phyloP scores from a whole-genome alignment of 495 filamentous ascomycete genomes.

The Xylaria flabelliformis region DNA sequence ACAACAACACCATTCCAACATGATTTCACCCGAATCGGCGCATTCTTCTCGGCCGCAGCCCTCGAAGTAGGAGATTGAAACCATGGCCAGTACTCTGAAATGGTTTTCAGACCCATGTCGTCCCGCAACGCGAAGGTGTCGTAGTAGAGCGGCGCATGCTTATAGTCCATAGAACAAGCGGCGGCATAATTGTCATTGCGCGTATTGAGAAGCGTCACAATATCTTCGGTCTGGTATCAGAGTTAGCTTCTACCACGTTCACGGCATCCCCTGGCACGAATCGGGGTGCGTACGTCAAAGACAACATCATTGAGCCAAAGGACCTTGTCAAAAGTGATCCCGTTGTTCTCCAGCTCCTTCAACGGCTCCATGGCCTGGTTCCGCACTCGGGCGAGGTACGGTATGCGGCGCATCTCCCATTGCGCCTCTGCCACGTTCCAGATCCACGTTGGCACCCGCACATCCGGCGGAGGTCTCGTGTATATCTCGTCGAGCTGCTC shows the following conservation, averaged over 20 bases:
- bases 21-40: conserved; percentile 70
- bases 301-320: conserved; percentile 79
- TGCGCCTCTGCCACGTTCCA: conserved; percentile 55
- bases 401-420: conserved; percentile 68
- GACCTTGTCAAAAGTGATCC: conserved; percentile 68
- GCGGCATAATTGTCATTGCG: conserved; percentile 77
- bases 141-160: conserved; percentile 71
- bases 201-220: conserved; percentile 73
- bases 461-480: conserved; percentile 51
- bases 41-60: conserved; percentile 58
- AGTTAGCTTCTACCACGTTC: conserved; percentile 21
- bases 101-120: conserved; percentile 63
- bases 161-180: conserved; percentile 82
- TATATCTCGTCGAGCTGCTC: conserved; percentile 60
- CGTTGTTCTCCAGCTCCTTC: conserved; percentile 46
- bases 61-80: conserved; percentile 69
- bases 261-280: neutral
- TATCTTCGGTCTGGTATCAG: conserved; percentile 62
- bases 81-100: conserved; percentile 69
- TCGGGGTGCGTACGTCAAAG: conserved; percentile 52
- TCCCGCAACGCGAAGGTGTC: conserved; percentile 89
- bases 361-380: conserved; percentile 62
- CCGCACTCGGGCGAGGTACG: conserved; percentile 69
- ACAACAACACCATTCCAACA: conserved; percentile 86
- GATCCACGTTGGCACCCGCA: conserved; percentile 58